These are phyloP conservation scores for Albugo candida DNA, from an alignment of 352 stramenopile species.

Conservation along the genomic window DNA sequence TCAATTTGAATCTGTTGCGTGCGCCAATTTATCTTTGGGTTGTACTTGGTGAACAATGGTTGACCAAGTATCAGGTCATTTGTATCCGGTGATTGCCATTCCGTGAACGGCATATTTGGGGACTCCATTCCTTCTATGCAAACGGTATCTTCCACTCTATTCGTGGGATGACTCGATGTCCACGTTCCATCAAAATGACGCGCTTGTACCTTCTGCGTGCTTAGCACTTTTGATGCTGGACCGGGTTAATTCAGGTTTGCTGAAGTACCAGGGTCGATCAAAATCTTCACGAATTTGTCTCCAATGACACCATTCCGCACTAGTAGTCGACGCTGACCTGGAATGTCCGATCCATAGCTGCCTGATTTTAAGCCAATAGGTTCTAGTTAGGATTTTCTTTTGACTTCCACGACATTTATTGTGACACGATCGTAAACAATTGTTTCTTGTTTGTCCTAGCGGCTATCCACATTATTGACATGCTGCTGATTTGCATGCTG, in stretches of 20 bases:
- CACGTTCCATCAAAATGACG: no score
- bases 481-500: constrained; percentile 2
- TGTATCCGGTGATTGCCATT: neutral
- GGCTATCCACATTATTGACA: neutral
- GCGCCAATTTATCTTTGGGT: constrained; percentile 7
- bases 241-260: no score
- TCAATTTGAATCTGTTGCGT: constrained; percentile 4
- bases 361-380: no score
- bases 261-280: no score
- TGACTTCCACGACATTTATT: neutral
- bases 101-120: neutral
- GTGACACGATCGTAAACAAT: constrained; percentile 4
- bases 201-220: no score
- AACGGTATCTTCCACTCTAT: neutral
- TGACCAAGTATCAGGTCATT: constrained; percentile 9
- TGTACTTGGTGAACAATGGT: constrained; percentile 6
- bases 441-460: constrained; percentile 5
- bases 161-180: no score
- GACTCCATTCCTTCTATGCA: neutral
- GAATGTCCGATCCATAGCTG: no score
- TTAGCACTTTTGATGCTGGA: no score
- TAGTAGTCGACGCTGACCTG: no score
- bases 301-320: no score
- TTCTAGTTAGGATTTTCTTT: no score
- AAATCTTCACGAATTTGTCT: no score